Base-by-base conservation (phyloP, 2,329 filamentous ascomycete species). In the Septoria linicola region DNA sequence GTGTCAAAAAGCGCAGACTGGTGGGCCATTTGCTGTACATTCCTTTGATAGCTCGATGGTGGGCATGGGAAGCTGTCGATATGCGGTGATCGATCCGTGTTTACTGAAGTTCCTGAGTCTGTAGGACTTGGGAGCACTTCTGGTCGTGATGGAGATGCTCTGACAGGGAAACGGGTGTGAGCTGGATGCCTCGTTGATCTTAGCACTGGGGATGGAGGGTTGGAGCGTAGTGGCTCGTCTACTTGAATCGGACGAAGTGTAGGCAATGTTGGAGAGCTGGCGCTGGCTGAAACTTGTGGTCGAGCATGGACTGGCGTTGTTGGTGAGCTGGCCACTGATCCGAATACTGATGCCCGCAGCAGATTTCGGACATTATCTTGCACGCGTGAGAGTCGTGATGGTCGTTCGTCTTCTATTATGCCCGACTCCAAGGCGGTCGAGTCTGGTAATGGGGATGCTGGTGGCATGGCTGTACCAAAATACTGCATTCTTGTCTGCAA, bases 301-400 rank as follows among this genome's bases (percentile, higher is more conserved):
- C 13, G 55, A 17, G 53, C 43, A 34, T 50, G 52, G 13, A 45
- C 31, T 11, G 58, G 58, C 35, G 54, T 53, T 31, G 55, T 54
- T 46, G 57, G 53, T 4, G 57, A 57, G 51, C 47, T 59, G 32
- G 54, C 55, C 2, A 58, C 54, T 23, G 55, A 57, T 23, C 58
- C 60, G 31, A 64, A 59, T 20, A 66, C 54, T 14, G 65, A 68
- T 36, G 55, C 54, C 19, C 65, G 57, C 3, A 68, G 58, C 16
- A 68, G 61, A 42, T 66, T 60, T 40, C 66, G 59, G 31, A 68
- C 65, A 52, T 65, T 67, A 50, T 66, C 64, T 49, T 67, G 64
- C 1, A 68, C 64, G 39, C 62, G 62, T 25, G 63, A 64, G 19
- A 58, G 39, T 17, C 54, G 43, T 16, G 58, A 58, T 20, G 62